A percentile compares a stretch with the other conserved stretches of the same genome.
phyloP scores from a whole-genome alignment of 495 filamentous ascomycete genomes.

The Penicillium manginii region DNA sequence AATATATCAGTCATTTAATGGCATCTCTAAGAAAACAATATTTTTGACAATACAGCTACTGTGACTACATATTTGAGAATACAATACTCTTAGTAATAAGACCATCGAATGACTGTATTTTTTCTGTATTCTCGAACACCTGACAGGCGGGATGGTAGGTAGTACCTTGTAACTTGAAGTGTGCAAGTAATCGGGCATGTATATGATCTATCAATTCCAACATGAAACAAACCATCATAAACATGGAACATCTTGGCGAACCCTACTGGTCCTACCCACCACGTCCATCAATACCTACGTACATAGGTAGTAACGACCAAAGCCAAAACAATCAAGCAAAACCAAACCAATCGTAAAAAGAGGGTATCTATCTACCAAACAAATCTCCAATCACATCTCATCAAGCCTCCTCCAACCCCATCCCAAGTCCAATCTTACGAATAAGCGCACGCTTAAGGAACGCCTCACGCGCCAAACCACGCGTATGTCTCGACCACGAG shows the following conservation, averaged over 20 bases:
- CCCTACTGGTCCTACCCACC: neutral
- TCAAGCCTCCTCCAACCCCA: conserved; percentile 63
- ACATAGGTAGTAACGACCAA: neutral
- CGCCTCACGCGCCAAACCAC: conserved; percentile 83
- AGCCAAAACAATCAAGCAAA: neutral
- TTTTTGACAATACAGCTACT: no score
- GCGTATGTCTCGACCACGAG: conserved; percentile 81
- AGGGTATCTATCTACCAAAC: conserved; percentile 21
- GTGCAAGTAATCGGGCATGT: no score
- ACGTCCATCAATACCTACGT: neutral
- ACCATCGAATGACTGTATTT: no score
- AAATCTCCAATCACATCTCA: conserved; percentile 7
- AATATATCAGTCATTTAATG: no score
- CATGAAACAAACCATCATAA: neutral
- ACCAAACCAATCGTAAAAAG: neutral
- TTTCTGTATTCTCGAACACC: no score
- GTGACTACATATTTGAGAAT: no score
- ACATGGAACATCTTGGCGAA: neutral
- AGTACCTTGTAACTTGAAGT: neutral
- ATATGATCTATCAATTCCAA: conserved; percentile 3
- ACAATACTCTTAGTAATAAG: no score
- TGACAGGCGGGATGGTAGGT: no score
- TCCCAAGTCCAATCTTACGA: conserved; percentile 83
- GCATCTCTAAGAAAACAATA: no score
- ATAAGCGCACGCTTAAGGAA: conserved; percentile 88